A percentile compares a stretch with the other conserved stretches of the same genome.
phyloP scores from a whole-genome alignment of 495 filamentous ascomycete genomes.

The Penicillium salamii region DNA sequence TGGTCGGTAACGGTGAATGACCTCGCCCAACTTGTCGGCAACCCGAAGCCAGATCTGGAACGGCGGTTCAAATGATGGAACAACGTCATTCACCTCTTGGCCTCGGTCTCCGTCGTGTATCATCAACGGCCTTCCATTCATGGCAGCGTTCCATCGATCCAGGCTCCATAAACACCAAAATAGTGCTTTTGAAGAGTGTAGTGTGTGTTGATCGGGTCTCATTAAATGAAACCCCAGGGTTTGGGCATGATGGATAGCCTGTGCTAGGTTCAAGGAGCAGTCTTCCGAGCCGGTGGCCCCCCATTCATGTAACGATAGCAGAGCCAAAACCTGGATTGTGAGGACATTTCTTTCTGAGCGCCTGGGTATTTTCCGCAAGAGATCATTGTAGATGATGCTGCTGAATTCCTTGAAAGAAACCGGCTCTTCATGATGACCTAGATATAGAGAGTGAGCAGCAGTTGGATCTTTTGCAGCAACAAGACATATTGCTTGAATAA shows the following conservation, averaged over 20 bases:
- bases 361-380: slow-evolving; percentile 22
- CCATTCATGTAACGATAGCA: slow-evolving; percentile 34
- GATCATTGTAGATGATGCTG: slow-evolving; percentile 17
- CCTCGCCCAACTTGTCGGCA: slow-evolving; percentile 50
- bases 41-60: slow-evolving; percentile 47
- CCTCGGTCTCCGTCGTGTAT: slow-evolving; percentile 60
- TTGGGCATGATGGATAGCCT: slow-evolving; percentile 53
- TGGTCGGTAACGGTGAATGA: slow-evolving; percentile 61
- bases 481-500: slow-evolving; percentile 32
- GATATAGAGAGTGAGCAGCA: slow-evolving; percentile 21
- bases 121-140: slow-evolving; percentile 57
- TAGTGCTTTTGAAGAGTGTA: slow-evolving; percentile 36
- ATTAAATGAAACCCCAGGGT: slow-evolving; percentile 57
- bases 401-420: slow-evolving; percentile 25
- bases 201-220: slow-evolving; percentile 15
- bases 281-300: slow-evolving; percentile 33
- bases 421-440: slow-evolving; percentile 9
- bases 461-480: slow-evolving; percentile 32
- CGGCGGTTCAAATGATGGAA: slow-evolving; percentile 15
- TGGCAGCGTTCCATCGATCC: slow-evolving; percentile 55
- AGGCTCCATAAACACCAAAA: slow-evolving; percentile 64
- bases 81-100: slow-evolving; percentile 20
- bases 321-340: slow-evolving; percentile 31
- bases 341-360: slow-evolving; percentile 19
- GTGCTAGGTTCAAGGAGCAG: slow-evolving; percentile 26